Evolutionary conservation across 225 moss, liverwort and hornwort genomes (phyloP).

Genomic region (Pseudoscleropodium purum): DNA sequence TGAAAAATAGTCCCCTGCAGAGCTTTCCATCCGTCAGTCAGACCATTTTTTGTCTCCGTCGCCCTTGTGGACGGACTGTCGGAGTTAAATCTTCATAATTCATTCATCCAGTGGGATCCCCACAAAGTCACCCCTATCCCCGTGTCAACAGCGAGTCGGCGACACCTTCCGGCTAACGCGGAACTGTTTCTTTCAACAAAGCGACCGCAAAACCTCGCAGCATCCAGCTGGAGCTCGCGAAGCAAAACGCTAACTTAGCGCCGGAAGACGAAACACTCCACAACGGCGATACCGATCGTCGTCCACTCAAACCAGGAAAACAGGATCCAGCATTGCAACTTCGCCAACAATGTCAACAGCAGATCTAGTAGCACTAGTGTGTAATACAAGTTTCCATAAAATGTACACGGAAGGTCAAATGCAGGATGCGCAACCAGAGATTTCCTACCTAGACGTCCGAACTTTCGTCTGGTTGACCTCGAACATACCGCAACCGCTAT

Average conservation of each 20-base stretch:
- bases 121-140: background rate
- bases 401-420: background rate
- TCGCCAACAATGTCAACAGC: background rate
- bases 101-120: background rate
- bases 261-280: background rate
- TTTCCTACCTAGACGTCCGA: background rate
- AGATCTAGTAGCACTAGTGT: background rate
- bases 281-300: background rate
- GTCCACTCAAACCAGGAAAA: background rate
- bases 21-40: background rate
- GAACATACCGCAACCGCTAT: background rate
- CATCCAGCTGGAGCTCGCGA: background rate
- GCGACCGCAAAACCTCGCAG: background rate
- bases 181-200: background rate
- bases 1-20: background rate
- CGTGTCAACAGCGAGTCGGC: background rate
- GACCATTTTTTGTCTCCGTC: too few species aligned
- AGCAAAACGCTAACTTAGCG: background rate
- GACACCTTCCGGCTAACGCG: background rate
- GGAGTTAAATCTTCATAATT: background rate
- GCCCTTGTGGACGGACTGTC: too few species aligned
- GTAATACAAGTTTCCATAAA: background rate
- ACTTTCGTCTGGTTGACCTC: background rate
- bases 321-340: background rate
- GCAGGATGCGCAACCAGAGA: background rate